These are phyloP conservation scores for Quercus dentata DNA, from an alignment of 306 rosid genomes.

Conservation along the genomic window DNA sequence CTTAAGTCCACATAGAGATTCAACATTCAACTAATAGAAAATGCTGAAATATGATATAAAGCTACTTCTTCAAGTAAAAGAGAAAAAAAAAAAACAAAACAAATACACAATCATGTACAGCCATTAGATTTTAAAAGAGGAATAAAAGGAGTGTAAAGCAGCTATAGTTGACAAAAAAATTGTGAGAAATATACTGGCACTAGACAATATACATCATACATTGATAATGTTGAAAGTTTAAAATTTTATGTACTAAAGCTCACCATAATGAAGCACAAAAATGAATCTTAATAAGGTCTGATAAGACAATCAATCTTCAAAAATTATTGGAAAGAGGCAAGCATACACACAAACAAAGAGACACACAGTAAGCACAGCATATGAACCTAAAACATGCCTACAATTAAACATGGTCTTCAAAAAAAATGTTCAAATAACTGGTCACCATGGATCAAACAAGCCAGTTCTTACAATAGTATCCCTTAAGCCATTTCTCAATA, in stretches of 20 bases:
- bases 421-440: background rate
- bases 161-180: background rate
- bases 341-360: background rate
- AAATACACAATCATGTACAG: background rate
- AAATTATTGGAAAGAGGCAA: background rate
- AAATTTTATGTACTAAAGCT: background rate
- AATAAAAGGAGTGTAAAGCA: background rate
- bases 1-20: slow-evolving; percentile 29
- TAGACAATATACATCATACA: background rate
- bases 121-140: background rate
- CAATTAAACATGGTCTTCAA: background rate
- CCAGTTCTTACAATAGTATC: background rate
- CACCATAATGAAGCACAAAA: background rate
- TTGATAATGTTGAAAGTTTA: background rate
- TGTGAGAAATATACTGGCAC: background rate
- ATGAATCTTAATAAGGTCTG: background rate
- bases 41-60: background rate
- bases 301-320: background rate
- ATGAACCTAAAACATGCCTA: background rate
- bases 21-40: slow-evolving; percentile 3
- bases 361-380: background rate
- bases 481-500: background rate
- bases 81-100: background rate
- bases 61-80: background rate
- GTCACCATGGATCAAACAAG: background rate